Conservation (phyloP, 495 filamentous ascomycete species). For the Penicillium turbatum region DNA sequence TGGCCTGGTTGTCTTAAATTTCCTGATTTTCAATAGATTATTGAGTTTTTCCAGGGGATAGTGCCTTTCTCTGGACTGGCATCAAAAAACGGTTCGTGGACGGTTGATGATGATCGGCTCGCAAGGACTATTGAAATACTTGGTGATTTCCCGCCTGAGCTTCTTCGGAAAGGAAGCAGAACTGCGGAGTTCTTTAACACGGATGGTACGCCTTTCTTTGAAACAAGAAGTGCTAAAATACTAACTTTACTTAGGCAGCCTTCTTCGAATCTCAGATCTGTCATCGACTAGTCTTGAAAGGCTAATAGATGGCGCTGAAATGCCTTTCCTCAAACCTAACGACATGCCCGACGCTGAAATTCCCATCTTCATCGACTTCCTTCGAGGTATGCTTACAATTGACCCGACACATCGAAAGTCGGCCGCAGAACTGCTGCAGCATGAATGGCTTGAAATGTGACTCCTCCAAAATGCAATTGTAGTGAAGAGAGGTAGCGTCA, state of each 20-base stretch:
- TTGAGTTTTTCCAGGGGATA: conserved; percentile 26
- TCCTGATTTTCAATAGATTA: conserved; percentile 7
- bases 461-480: not conserved
- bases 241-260: conserved; percentile 6
- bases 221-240: not conserved
- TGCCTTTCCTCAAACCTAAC: conserved; percentile 18
- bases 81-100: conserved; percentile 20
- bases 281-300: conserved; percentile 20
- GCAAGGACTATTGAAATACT: conserved; percentile 18
- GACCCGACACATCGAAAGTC: conserved; percentile 18
- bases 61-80: conserved; percentile 22
- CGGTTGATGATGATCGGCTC: conserved; percentile 15
- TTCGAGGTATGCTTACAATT: conserved; percentile 23
- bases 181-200: conserved; percentile 1
- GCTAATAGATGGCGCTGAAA: conserved; percentile 19
- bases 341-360: conserved; percentile 23
- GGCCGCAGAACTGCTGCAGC: conserved; percentile 19
- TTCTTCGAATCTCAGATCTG: conserved; percentile 21
- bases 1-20: not conserved
- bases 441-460: conserved; percentile 17
- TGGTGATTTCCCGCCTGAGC: conserved; percentile 7
- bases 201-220: not conserved
- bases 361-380: conserved; percentile 33
- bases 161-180: not conserved
- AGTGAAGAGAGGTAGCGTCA: not conserved